Evolutionary conservation across 2,329 filamentous ascomycete genomes (phyloP).

Genomic region (Penicillium nordicum): DNA sequence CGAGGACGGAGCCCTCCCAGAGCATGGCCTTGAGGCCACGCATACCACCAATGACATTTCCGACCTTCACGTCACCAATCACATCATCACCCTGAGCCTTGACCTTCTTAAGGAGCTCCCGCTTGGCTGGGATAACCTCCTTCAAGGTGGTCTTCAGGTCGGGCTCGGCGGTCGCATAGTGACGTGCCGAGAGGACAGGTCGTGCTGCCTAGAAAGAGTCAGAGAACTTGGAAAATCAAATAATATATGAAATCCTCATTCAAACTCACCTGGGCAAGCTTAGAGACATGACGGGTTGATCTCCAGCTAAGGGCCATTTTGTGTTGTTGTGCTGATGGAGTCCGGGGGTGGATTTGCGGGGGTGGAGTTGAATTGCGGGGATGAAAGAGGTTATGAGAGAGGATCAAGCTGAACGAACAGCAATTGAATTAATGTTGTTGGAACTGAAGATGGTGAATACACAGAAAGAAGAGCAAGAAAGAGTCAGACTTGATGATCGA

Average conservation of each 20-base stretch:
- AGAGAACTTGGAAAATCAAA: background rate
- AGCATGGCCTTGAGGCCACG: slow-evolving; percentile 96
- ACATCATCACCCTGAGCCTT: slow-evolving; percentile 79
- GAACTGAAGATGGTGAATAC: background rate
- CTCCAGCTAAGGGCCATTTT: slow-evolving; percentile 37
- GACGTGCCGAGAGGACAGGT: slow-evolving; percentile 23
- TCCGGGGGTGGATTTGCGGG: slow-evolving; percentile 25
- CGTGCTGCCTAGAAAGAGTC: slow-evolving; percentile 20
- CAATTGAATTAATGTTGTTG: slow-evolving; percentile 3
- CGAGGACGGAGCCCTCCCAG: slow-evolving; percentile 96
- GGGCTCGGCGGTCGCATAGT: slow-evolving; percentile 67
- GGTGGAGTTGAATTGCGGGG: slow-evolving; percentile 21
- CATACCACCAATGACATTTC: slow-evolving; percentile 95
- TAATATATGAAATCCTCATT: background rate
- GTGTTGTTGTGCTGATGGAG: slow-evolving; percentile 10
- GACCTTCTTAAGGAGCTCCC: slow-evolving; percentile 89
- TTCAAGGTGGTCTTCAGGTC: slow-evolving; percentile 86
- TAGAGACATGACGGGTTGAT: slow-evolving; percentile 38
- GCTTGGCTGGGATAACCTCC: slow-evolving; percentile 82
- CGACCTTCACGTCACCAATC: slow-evolving; percentile 88
- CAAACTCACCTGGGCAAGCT: slow-evolving; percentile 35
- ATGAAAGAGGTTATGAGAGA: background rate
- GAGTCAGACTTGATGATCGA: slow-evolving; percentile 10
- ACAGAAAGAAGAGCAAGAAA: background rate
- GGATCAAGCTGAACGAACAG: background rate